Evolutionary conservation across 202 grass and related monocot genomes (phyloP).

Genomic region (Carex sylvatica): DNA sequence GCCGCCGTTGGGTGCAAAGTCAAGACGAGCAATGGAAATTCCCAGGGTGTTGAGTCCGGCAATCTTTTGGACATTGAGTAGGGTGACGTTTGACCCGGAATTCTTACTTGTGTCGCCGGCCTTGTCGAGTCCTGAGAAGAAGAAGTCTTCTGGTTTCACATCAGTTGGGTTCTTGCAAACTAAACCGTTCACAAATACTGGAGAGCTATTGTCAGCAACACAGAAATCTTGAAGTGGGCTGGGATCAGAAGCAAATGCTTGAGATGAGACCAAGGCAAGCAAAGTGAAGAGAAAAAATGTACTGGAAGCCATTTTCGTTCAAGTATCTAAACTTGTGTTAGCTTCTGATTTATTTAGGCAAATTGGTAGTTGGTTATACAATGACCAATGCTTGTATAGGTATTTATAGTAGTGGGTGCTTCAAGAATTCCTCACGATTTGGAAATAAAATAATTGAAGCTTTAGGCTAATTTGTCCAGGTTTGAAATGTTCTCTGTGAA

Average conservation of each 20-base stretch:
- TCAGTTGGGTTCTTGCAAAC: too few relatives aligned
- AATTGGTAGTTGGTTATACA: not conserved
- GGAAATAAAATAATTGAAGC: not conserved
- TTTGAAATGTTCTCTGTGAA: not conserved
- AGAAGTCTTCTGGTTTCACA: too few relatives aligned
- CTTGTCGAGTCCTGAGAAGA: too few relatives aligned
- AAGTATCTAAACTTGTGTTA: not conserved
- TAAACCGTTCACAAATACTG: too few relatives aligned
- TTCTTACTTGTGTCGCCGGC: not conserved
- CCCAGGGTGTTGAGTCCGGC: constrained; percentile 32
- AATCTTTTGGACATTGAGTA: constrained; percentile 33
- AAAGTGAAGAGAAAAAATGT: not conserved
- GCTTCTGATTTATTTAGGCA: not conserved
- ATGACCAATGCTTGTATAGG: not conserved
- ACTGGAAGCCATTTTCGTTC: constrained; percentile 7
- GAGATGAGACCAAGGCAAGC: not conserved
- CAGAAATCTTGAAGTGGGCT: constrained; percentile 22
- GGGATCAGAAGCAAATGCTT: constrained; percentile 1
- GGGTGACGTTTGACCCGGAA: constrained; percentile 25
- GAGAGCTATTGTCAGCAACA: not conserved
- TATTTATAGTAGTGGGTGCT: not conserved
- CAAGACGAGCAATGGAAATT: constrained; percentile 27
- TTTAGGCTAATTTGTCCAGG: not conserved
- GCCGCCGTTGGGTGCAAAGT: constrained; percentile 24
- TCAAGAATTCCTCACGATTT: not conserved